phyloP scores from a whole-genome alignment of 2,329 filamentous ascomycete genomes.

The Aaosphaeria arxii region DNA sequence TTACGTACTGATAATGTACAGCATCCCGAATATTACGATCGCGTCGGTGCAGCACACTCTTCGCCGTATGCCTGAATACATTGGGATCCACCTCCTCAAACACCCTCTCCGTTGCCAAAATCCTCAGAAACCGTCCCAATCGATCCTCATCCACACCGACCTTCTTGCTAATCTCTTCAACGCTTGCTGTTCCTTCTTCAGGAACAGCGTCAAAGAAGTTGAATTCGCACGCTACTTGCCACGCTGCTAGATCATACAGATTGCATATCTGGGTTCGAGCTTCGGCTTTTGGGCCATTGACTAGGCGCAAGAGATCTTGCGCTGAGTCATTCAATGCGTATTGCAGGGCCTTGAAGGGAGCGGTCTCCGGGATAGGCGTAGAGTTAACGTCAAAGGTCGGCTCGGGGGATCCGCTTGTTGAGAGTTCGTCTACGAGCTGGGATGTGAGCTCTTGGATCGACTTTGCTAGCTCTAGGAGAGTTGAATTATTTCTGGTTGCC shows the following conservation, averaged over 20 bases:
- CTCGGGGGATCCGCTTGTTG: not conserved
- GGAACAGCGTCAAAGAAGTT: constrained; percentile 7
- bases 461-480: not conserved
- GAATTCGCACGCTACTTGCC: constrained; percentile 8
- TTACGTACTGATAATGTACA: not conserved
- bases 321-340: constrained; percentile 4
- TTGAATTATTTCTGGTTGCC: not conserved
- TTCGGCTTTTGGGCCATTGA: constrained; percentile 4
- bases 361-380: not conserved
- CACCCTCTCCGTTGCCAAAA: constrained; percentile 5
- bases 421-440: not conserved
- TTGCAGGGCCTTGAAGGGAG: constrained; percentile 1
- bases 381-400: constrained; percentile 1
- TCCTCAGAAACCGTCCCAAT: constrained; percentile 1
- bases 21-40: not conserved
- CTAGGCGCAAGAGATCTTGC: constrained; percentile 1
- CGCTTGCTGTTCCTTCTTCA: not conserved
- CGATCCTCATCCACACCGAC: constrained; percentile 4
- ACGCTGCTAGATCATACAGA: constrained; percentile 8
- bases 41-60: not conserved
- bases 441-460: not conserved
- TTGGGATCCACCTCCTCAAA: constrained; percentile 1
- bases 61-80: constrained; percentile 11
- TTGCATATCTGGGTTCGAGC: constrained; percentile 1
- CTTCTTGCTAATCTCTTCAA: constrained; percentile 4